Base-by-base conservation (phyloP, 2,329 filamentous ascomycete genomes). In the Daldinia sp. region DNA sequence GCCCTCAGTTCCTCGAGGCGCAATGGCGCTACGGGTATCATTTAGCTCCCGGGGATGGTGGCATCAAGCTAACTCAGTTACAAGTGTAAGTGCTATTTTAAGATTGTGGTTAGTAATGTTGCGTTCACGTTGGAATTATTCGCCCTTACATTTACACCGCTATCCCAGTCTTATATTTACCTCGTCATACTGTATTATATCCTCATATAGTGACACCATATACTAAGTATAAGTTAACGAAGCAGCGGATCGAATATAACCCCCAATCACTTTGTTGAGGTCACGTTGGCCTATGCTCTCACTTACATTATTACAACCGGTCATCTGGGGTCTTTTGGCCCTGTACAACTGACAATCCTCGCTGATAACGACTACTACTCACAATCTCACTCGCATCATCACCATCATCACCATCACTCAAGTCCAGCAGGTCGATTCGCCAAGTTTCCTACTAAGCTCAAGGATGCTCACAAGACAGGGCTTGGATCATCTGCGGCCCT, bases 341-440 rank as follows among this genome's bases (percentile, higher is more conserved):
- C 94, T 3, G 82, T 91, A 33, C 89, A 89, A 13, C 88, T 98
- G 79, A 94, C 92, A 68, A 95, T 99, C 78, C 88, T 98, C 39
- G 95, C 96, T 67, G 94, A 98, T 82, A 94, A 96, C 77, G 93
- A 97, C 83, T 99, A 99, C 86, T 99, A 98, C 84, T 98, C 96
- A 4, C 89, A 90, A 67, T 85, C 90, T 2, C 78, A 83, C 28
- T 76, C 77, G 28, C 75, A 42, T 60, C 20, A 15, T 48, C 35
- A 15, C 54, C 37, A 37, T 15, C 44, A 48, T 9, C 64, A 6
- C 18, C 53, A 9, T 20, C 62, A 46, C n/a, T 13, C 63, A 23
- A 30, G 39, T 2, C 7, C 42, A 18, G 7, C 41, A 65, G 80
- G 75, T 15, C 89, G 89, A 69, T 98, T 98, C 82, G 87, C 89